These are phyloP conservation scores for Kodamaea leandrae DNA, from an alignment of 805 yeast species.

Conservation along the genomic window DNA sequence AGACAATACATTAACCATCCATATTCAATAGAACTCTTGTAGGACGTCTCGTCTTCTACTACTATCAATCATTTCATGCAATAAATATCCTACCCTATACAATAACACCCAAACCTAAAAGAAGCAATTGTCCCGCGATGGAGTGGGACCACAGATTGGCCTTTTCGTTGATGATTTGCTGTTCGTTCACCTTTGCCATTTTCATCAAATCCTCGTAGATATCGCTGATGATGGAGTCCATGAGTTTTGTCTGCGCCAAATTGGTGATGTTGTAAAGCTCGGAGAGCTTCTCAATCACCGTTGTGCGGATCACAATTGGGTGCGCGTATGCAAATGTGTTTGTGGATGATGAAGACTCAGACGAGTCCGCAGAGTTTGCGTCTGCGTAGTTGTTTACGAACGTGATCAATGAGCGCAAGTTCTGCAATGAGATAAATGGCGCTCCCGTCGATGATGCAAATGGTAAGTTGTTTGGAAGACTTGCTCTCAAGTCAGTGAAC, in stretches of 20 bases:
- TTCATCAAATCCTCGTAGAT: constrained; percentile 55
- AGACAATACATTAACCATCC: too few relatives aligned
- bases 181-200: constrained; percentile 55
- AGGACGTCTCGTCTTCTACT: neutral
- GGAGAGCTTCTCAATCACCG: constrained; percentile 37
- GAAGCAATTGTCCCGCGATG: constrained; percentile 54
- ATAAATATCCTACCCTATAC: constrained; percentile 39
- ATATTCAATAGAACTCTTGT: too few relatives aligned
- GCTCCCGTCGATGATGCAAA: constrained; percentile 48
- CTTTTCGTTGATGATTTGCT: constrained; percentile 41
- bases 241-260: constrained; percentile 43
- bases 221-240: constrained; percentile 54
- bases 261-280: constrained; percentile 38
- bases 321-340: constrained; percentile 7
- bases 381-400: constrained; percentile 51
- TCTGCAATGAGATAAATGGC: constrained; percentile 57
- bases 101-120: constrained; percentile 60
- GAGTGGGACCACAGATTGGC: constrained; percentile 57
- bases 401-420: constrained; percentile 58
- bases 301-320: constrained; percentile 38
- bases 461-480: constrained; percentile 48
- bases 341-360: too few relatives aligned
- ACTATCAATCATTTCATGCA: neutral
- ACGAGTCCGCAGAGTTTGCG: constrained; percentile 26
- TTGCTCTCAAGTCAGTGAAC: constrained; percentile 61